Percentiles rank a stretch among this genome's conserved stretches.
These are phyloP conservation scores for Aurinia saxatilis DNA, from an alignment of 345 rosid genomes.

Conservation along the genomic window DNA sequence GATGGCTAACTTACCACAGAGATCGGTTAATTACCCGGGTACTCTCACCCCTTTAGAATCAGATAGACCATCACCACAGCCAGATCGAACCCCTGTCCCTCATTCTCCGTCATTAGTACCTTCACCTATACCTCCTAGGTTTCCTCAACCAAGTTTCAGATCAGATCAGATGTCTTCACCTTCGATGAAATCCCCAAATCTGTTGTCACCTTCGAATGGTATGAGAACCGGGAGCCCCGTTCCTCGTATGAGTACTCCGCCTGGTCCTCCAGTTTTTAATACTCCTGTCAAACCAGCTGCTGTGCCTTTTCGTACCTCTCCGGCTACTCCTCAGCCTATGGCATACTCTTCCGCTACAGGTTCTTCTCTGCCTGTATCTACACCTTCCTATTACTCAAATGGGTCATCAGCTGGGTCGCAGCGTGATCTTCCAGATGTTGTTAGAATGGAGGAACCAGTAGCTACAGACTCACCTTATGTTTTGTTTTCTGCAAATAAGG, in stretches of 20 bases:
- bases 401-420: conserved; percentile 51
- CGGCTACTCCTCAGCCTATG: conserved; percentile 86
- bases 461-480: conserved; percentile 52
- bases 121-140: conserved; percentile 52
- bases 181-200: conserved; percentile 37
- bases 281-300: conserved; percentile 93
- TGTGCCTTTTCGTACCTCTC: conserved; percentile 87
- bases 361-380: conserved; percentile 71
- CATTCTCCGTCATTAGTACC: conserved; percentile 40
- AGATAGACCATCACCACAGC: conserved; percentile 35
- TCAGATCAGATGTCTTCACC: conserved; percentile 59
- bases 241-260: conserved; percentile 86
- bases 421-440: conserved; percentile 42
- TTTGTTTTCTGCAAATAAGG: conserved; percentile 81
- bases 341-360: conserved; percentile 57
- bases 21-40: conserved; percentile 44
- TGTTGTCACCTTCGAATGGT: conserved; percentile 60
- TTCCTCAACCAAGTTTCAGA: conserved; percentile 53
- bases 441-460: conserved; percentile 43
- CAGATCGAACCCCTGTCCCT: conserved; percentile 33
- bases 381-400: conserved; percentile 70
- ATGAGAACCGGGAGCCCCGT: conserved; percentile 54
- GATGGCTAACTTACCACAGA: conserved; percentile 63
- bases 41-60: conserved; percentile 35
- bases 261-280: conserved; percentile 84